A percentile compares a stretch with the other conserved stretches of the same genome.
phyloP scores from a whole-genome alignment of 441 rosid genomes.

The Flueggea neowawraea region DNA sequence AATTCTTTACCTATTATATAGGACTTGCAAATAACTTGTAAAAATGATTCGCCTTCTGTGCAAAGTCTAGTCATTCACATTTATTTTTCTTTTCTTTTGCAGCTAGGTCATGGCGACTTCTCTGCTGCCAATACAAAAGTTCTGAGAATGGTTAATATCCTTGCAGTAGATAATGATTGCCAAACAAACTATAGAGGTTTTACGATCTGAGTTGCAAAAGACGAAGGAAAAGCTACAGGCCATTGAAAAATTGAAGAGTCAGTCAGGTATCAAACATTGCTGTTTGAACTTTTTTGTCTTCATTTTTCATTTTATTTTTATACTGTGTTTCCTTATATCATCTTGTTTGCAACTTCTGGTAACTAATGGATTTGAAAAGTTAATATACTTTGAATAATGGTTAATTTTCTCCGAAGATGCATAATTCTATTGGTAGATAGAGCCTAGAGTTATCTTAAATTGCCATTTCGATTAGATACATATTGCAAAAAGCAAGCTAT shows the following conservation, averaged over 20 bases:
- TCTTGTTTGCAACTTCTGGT: too few relatives aligned
- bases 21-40: too few relatives aligned
- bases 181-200: slow-evolving; percentile 94
- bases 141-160: slow-evolving; percentile 92
- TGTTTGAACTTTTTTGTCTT: too few relatives aligned
- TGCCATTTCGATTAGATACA: too few relatives aligned
- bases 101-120: slow-evolving; percentile 98
- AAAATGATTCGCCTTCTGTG: too few relatives aligned
- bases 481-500: too few relatives aligned
- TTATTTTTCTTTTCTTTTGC: slow-evolving; percentile 24
- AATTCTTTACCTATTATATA: too few relatives aligned
- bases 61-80: not conserved
- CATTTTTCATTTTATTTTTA: too few relatives aligned
- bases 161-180: slow-evolving; percentile 90
- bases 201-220: slow-evolving; percentile 85
- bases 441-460: too few relatives aligned
- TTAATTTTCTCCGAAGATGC: not conserved
- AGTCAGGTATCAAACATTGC: slow-evolving; percentile 49
- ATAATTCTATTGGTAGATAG: too few relatives aligned
- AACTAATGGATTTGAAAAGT: too few relatives aligned
- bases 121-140: slow-evolving; percentile 87
- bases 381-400: not conserved
- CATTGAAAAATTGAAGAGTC: slow-evolving; percentile 88
- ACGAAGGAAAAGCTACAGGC: slow-evolving; percentile 89
- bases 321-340: too few relatives aligned